These are phyloP conservation scores for Tirmania nivea DNA, from an alignment of 495 filamentous ascomycete genomes.

Conservation along the genomic window DNA sequence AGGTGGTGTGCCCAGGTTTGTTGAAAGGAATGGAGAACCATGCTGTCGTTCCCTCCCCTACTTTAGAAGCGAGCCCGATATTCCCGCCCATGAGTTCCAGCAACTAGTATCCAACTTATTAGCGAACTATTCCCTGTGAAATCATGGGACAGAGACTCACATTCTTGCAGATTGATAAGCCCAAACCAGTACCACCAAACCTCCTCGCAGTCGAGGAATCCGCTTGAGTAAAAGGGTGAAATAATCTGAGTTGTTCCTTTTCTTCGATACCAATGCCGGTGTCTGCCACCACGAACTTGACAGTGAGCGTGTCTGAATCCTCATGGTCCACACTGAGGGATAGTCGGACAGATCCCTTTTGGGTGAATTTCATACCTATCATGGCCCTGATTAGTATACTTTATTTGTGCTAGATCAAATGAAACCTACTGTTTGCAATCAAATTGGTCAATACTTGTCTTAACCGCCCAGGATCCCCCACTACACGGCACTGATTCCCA, in stretches of 20 bases:
- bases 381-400: neutral
- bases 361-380: constrained; percentile 50
- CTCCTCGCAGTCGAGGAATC: constrained; percentile 53
- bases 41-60: constrained; percentile 39
- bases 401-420: neutral
- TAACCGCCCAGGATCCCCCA: constrained; percentile 60
- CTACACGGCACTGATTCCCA: constrained; percentile 18
- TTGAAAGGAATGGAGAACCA: constrained; percentile 50
- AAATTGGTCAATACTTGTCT: constrained; percentile 72
- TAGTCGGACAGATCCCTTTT: constrained; percentile 42
- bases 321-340: constrained; percentile 28
- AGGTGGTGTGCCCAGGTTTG: constrained; percentile 18
- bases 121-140: neutral
- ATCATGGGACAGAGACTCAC: constrained; percentile 1
- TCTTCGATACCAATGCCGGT: constrained; percentile 72
- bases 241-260: constrained; percentile 45
- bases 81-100: constrained; percentile 65
- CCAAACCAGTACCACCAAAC: constrained; percentile 66
- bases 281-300: constrained; percentile 48
- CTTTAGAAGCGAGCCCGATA: constrained; percentile 39
- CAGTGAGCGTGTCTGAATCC: constrained; percentile 26
- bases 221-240: constrained; percentile 71
- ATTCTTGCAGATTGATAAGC: constrained; percentile 61
- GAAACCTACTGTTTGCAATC: constrained; percentile 37
- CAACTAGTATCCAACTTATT: constrained; percentile 28